Base-by-base conservation (phyloP, 2,329 filamentous ascomycete genomes). In the Clonostachys chloroleuca region DNA sequence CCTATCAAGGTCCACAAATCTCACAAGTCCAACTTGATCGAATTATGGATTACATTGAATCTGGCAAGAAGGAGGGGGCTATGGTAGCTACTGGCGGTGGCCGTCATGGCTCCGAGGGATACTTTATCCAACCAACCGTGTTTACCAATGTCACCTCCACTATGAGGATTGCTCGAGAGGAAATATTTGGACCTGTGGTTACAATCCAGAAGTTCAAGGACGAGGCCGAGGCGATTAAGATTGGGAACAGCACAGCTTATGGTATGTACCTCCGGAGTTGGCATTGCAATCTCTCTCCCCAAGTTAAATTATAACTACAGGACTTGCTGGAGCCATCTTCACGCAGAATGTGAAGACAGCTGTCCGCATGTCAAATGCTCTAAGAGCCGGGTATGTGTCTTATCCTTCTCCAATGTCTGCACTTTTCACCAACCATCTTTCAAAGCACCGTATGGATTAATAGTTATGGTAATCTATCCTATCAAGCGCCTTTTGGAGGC, bases 131-230 rank as follows among this genome's bases (percentile, higher is more conserved):
- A 75, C 88, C 88, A 35, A 92, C 89, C 61, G 87, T 92, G 72
- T 92, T 94, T 77, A 82, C 79, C 67, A 83, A 89, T 62, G 88
- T 92, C 55, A 80, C 73, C 47, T 73, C 82, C 55, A 80, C 91
- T 66, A 92, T 92, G 87, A 89, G 87, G 79, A 92, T 94, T 62
- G 83, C 89, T 70, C 80, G 88, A 68, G 87, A 92, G 72, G 89
- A 94, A 73, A 92, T 94, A 68, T 94, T 94, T 64, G 89, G 89
- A 52, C 89, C 89, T 49, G 89, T 94, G 52, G 86, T 82, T 73
- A 78, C 84, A 57, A 84, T 92, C 58, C 78, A 84, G 72, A 92
- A 91, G 74, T 92, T 94, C 78, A 84, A 83, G 73, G 81, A 76
- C 60, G 83, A 87, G 72, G 87, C 83, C 20, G 89, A 94, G 45